Conservation (phyloP, 148 eudicot species). For the Diospyros kaki region DNA sequence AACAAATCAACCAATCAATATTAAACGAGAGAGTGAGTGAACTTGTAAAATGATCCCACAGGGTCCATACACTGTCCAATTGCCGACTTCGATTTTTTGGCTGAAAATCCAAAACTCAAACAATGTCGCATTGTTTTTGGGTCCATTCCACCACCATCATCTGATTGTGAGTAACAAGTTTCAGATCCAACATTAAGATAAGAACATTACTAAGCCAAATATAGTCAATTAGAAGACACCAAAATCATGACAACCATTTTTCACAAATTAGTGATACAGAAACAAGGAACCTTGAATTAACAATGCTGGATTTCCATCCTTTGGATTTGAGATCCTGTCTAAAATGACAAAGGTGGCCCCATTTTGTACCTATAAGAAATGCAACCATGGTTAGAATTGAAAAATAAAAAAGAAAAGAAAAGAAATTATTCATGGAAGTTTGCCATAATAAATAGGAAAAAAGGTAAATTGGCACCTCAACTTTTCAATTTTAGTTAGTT, state of each 20-base stretch:
- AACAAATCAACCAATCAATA: slow-evolving; percentile 22
- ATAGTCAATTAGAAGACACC: slow-evolving; percentile 8
- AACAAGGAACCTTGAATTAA: slow-evolving; percentile 66
- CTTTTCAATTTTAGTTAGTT: too few relatives aligned
- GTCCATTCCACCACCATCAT: slow-evolving; percentile 97
- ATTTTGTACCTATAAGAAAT: slow-evolving; percentile 67
- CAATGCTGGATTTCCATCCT: slow-evolving; percentile 71
- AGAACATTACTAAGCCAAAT: neutral
- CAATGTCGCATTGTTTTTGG: slow-evolving; percentile 80
- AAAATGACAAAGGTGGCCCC: slow-evolving; percentile 76
- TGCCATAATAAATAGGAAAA: too few relatives aligned
- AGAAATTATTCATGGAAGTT: neutral
- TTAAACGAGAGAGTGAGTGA: slow-evolving; percentile 1
- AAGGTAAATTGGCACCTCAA: too few relatives aligned
- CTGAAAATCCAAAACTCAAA: slow-evolving; percentile 96
- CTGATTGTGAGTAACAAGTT: slow-evolving; percentile 39
- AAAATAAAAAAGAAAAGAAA: slow-evolving; percentile 10
- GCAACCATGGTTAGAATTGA: slow-evolving; percentile 13
- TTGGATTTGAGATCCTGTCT: slow-evolving; percentile 74
- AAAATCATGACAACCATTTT: slow-evolving; percentile 5
- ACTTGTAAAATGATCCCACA: neutral
- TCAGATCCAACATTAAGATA: slow-evolving; percentile 13
- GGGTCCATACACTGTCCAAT: slow-evolving; percentile 76
- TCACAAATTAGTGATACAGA: neutral
- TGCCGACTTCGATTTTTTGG: slow-evolving; percentile 66